phyloP scores from a whole-genome alignment of 306 rosid species.

The Corylus heterophylla region DNA sequence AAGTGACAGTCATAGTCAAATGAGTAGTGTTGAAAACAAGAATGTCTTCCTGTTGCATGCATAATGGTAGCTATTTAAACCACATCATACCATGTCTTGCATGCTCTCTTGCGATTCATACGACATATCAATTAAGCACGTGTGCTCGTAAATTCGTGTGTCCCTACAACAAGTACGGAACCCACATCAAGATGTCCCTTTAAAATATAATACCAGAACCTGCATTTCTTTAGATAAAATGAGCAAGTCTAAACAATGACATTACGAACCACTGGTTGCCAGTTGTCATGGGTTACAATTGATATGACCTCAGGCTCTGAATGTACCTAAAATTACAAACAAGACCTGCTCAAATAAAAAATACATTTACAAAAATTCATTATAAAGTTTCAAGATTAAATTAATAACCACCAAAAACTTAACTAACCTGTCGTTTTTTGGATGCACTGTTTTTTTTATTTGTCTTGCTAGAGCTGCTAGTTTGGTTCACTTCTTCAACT shows the following conservation, averaged over 20 bases:
- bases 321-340: conserved; percentile 25
- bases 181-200: conserved; percentile 10
- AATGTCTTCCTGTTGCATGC: background rate
- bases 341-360: conserved; percentile 7
- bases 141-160: conserved; percentile 25
- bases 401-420: conserved; percentile 14
- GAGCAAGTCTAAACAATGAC: background rate
- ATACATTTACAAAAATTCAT: background rate
- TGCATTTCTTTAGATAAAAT: background rate
- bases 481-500: conserved; percentile 32
- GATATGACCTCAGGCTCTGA: conserved; percentile 27
- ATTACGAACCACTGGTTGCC: conserved; percentile 43
- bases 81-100: conserved; percentile 25
- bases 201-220: background rate
- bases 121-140: conserved; percentile 21
- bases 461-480: conserved; percentile 22
- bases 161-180: conserved; percentile 22
- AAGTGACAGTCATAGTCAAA: conserved; percentile 1
- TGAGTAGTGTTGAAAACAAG: background rate
- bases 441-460: conserved; percentile 29
- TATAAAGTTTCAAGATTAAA: background rate
- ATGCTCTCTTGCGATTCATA: conserved; percentile 26
- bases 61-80: conserved; percentile 4
- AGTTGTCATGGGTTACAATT: conserved; percentile 36
- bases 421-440: conserved; percentile 36